Percentiles rank a stretch among this genome's conserved stretches.
Conservation (phyloP, 148 eudicot genomes). For the Diospyros lotus region DNA sequence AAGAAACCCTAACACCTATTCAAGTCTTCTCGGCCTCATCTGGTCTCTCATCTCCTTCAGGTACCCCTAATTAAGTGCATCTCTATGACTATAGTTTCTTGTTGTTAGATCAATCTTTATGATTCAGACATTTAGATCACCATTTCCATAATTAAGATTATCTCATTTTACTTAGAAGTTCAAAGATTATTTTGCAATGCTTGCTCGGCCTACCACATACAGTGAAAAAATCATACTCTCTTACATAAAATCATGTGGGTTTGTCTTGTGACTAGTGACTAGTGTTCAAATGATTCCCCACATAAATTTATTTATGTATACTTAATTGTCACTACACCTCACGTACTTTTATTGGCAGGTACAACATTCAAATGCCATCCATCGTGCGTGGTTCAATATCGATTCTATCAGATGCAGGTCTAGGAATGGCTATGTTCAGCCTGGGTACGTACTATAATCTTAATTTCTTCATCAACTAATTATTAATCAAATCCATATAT, state of each 20-base stretch:
- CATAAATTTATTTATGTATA: too few relatives aligned
- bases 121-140: too few relatives aligned
- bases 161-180: too few relatives aligned
- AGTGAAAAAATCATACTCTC: too few relatives aligned
- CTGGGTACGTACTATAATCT: conserved; percentile 42
- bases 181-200: too few relatives aligned
- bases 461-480: not conserved
- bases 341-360: conserved; percentile 36
- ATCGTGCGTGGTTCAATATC: conserved; percentile 82
- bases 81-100: too few relatives aligned
- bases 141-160: too few relatives aligned
- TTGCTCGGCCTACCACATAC: too few relatives aligned
- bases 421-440: conserved; percentile 99
- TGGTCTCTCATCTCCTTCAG: conserved; percentile 93
- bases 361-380: conserved; percentile 84
- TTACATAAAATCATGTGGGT: too few relatives aligned
- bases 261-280: too few relatives aligned
- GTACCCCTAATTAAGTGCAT: conserved; percentile 19
- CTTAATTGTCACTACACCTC: not conserved
- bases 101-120: too few relatives aligned
- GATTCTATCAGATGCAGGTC: conserved; percentile 92
- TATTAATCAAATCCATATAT: not conserved
- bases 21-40: conserved; percentile 75
- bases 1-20: conserved; percentile 90
- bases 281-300: too few relatives aligned